phyloP scores from a whole-genome alignment of 805 yeast species.

The Yarrowia sp. region DNA sequence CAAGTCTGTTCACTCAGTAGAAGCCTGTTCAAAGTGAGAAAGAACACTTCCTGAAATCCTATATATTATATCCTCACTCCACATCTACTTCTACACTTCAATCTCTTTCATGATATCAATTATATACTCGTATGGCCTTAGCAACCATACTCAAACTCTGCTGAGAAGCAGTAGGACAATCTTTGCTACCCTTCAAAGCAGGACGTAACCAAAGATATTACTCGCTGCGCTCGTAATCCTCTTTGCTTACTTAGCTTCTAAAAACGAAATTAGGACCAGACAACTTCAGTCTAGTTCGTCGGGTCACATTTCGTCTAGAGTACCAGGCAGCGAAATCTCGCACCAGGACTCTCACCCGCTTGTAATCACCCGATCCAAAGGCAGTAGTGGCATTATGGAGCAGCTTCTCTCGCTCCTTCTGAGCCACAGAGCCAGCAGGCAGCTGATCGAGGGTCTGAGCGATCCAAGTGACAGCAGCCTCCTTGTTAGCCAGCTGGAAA shows the following conservation, averaged over 20 bases:
- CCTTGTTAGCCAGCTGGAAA: constrained; percentile 54
- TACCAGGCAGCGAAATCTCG: constrained; percentile 86
- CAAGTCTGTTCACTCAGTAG: too few species aligned
- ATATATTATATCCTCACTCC: too few species aligned
- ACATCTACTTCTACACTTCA: too few species aligned
- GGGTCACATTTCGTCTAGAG: constrained; percentile 70
- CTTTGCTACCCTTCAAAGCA: too few species aligned
- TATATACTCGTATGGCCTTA: not conserved
- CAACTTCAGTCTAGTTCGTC: constrained; percentile 33
- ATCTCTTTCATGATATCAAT: constrained; percentile 7
- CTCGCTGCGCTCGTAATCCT: not conserved
- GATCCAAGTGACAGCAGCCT: constrained; percentile 68
- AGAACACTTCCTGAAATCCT: too few species aligned
- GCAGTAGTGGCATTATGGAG: constrained; percentile 48
- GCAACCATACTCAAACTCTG: not conserved
- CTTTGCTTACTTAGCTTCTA: not conserved
- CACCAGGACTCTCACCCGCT: constrained; percentile 73
- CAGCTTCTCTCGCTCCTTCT: constrained; percentile 71
- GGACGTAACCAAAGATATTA: not conserved
- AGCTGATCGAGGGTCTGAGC: constrained; percentile 61
- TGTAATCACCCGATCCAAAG: constrained; percentile 65
- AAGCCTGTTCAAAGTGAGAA: too few species aligned
- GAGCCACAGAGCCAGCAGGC: constrained; percentile 68
- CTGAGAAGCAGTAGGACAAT: too few species aligned
- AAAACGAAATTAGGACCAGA: constrained; percentile 29